Evolutionary conservation across 345 rosid species (phyloP), one percentile per base, ranked within the genome.

Genomic region (Adansonia digitata): DNA sequence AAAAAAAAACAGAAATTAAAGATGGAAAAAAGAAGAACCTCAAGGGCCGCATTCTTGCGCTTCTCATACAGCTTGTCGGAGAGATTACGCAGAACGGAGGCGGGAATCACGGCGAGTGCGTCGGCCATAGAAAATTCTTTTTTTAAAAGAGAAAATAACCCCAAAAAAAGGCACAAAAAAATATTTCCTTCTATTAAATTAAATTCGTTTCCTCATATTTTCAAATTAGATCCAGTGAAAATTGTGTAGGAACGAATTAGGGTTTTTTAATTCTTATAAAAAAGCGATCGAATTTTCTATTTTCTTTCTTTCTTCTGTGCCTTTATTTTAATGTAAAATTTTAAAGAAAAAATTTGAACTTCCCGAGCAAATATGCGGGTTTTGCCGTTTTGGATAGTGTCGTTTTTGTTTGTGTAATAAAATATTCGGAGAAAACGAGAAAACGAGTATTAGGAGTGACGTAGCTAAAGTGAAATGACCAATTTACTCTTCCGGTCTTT

Each of bases 1-100:
- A 57, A 5, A 71, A 77, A 22, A 45, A 72, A 80, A 81, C 72
- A 75, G 63, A 69, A 75, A 42, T 18, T 63, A 45, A 80, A 83
- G 34, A 72, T 10, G 61, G 37, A 48, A 75, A 17, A 51, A 39
- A 26, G 61, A 20, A 49, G 43, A 72, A 95, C 99, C 96, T 95
- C 98, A 56, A 96, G 91, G 14, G 99, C 99, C 2, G 98, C 98
- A 82, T 92, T 92, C 79, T 96, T 96, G 42, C 99, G 97, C 89
- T 90, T 96, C 91, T 93, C 99, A 48, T 96, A 96, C 71, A 93
- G 97, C 92, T 92, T 96, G 78, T 96, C 99, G 66, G 98, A 87
- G 49, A 96, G 91, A 83, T 90, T 96, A 65, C 98, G 99, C 62
- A 89, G 77, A 56, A 96, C 87, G 57, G 89, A 77, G 18, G 97